phyloP scores from a whole-genome alignment of 2,329 filamentous ascomycete species.

The Alternaria longipes region DNA sequence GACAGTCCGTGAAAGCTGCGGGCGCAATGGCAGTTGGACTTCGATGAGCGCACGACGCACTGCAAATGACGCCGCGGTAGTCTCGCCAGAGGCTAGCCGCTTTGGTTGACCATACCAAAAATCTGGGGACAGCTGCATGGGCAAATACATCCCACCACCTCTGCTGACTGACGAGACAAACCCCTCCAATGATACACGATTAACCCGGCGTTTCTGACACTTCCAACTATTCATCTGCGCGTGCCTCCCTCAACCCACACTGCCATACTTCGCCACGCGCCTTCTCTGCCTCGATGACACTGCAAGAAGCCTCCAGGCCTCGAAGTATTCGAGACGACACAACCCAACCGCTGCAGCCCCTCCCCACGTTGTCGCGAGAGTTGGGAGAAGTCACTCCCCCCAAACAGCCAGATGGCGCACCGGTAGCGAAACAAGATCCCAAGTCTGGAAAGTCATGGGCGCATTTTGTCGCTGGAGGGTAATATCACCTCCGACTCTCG shows the following conservation, averaged over 20 bases:
- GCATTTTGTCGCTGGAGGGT: conserved; percentile 92
- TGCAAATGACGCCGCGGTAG: conserved; percentile 28
- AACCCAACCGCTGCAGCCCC: conserved; percentile 38
- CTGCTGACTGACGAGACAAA: not conserved
- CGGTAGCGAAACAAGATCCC: conserved; percentile 50
- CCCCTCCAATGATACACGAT: conserved; percentile 9
- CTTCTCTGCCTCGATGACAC: conserved; percentile 43
- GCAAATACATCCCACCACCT: conserved; percentile 12
- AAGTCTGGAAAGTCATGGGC: conserved; percentile 80
- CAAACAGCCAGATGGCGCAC: conserved; percentile 51
- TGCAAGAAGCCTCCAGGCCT: conserved; percentile 45
- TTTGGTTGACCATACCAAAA: conserved; percentile 27
- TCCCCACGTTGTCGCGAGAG: conserved; percentile 65
- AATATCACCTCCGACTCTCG: conserved; percentile 36
- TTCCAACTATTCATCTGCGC: not conserved
- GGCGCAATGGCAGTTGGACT: conserved; percentile 18
- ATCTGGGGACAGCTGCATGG: conserved; percentile 23
- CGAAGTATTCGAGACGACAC: conserved; percentile 40
- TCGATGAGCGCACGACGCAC: conserved; percentile 19
- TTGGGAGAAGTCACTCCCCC: conserved; percentile 65
- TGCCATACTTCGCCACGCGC: conserved; percentile 18
- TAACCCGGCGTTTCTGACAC: not conserved
- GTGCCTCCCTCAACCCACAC: conserved; percentile 8
- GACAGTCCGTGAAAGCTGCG: not conserved
- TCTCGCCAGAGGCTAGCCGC: conserved; percentile 28